Evolutionary conservation across 2,329 filamentous ascomycete species (phyloP).

Genomic region (Eutypa lata): DNA sequence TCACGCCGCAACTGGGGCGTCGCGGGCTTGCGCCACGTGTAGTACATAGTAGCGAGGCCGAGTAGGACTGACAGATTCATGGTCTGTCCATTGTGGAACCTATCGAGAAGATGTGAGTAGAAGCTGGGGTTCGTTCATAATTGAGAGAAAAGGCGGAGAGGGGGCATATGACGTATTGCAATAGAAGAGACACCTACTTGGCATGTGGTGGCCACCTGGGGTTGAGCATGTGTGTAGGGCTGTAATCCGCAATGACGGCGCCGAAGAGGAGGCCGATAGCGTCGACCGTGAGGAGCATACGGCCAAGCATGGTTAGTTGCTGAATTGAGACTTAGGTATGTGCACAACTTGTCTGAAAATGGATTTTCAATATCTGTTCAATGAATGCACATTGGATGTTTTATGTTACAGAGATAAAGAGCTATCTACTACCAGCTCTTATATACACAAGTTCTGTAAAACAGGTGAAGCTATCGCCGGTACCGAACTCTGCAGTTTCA

Average conservation of each 20-base stretch:
- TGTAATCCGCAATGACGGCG: slow-evolving; percentile 36
- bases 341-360: too few relatives aligned
- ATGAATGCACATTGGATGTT: too few relatives aligned
- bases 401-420: too few relatives aligned
- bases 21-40: slow-evolving; percentile 31
- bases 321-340: too few relatives aligned
- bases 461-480: too few relatives aligned
- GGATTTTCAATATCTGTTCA: too few relatives aligned
- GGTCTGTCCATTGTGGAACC: slow-evolving; percentile 41
- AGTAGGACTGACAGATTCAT: slow-evolving; percentile 38
- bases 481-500: too few relatives aligned
- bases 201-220: slow-evolving; percentile 44
- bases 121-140: neutral
- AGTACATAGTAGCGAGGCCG: slow-evolving; percentile 36
- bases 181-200: slow-evolving; percentile 29
- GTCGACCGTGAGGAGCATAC: slow-evolving; percentile 38
- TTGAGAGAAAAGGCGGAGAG: too few relatives aligned
- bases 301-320: slow-evolving; percentile 30
- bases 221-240: slow-evolving; percentile 40
- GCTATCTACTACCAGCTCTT: neutral
- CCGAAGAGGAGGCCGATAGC: slow-evolving; percentile 34
- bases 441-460: neutral
- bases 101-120: neutral
- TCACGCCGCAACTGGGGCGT: slow-evolving; percentile 24
- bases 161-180: neutral